A percentile compares a stretch with the other conserved stretches of the same genome.
These are phyloP conservation scores for Knoxdaviesia proteae DNA, from an alignment of 2,329 filamentous ascomycete species.

Conservation along the genomic window DNA sequence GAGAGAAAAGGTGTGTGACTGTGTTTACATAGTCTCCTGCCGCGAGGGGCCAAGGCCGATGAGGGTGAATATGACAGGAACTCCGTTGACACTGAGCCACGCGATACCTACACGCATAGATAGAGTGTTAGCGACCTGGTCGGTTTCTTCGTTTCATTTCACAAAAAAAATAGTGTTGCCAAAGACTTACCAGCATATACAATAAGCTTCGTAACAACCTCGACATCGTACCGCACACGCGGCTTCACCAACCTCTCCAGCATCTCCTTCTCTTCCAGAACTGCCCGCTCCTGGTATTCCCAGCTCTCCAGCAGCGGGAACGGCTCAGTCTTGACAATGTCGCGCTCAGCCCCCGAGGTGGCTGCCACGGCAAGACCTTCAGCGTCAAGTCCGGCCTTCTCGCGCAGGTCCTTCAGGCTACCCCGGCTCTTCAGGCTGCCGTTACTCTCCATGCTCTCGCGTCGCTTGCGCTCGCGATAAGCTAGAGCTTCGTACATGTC, in stretches of 20 bases:
- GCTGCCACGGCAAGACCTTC: conserved; percentile 3
- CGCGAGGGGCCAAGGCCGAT: conserved; percentile 28
- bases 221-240: conserved; percentile 89
- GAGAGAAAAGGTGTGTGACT: too few relatives aligned
- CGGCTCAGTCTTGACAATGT: conserved; percentile 8
- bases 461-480: conserved; percentile 49
- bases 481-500: conserved; percentile 92
- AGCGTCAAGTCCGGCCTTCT: conserved; percentile 13
- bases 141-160: conserved; percentile 5
- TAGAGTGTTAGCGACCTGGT: conserved; percentile 4
- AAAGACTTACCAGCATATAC: conserved; percentile 61
- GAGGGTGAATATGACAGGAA: conserved; percentile 50
- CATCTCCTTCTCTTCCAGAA: conserved; percentile 52
- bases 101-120: conserved; percentile 42
- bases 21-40: conserved; percentile 7
- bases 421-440: conserved; percentile 22
- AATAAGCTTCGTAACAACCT: conserved; percentile 90
- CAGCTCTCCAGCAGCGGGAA: too few relatives aligned
- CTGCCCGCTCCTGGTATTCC: conserved; percentile 19
- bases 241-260: conserved; percentile 71
- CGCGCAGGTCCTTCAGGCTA: conserved; percentile 1
- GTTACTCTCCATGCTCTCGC: conserved; percentile 33
- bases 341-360: conserved; percentile 7
- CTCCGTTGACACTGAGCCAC: conserved; percentile 58
- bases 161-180: conserved; percentile 2